Evolutionary conservation across 495 filamentous ascomycete species (phyloP).

Genomic region (Sporormia fimetaria): DNA sequence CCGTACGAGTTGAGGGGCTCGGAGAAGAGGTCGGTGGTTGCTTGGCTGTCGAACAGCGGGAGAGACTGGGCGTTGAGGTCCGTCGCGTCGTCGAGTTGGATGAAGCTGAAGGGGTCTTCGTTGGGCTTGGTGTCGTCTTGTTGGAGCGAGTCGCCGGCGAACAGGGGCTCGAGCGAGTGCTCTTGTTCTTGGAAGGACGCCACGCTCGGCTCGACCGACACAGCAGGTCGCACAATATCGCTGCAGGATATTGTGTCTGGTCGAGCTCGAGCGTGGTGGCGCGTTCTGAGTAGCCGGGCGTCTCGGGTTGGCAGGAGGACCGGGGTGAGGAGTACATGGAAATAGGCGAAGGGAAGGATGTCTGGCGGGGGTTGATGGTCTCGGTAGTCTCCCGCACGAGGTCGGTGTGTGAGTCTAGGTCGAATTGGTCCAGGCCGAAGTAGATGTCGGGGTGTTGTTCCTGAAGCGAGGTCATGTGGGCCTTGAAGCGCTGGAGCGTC

Average conservation of each 20-base stretch:
- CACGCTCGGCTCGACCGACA: slow-evolving; percentile 57
- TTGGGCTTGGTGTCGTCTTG: slow-evolving; percentile 2
- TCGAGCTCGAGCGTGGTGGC: slow-evolving; percentile 58
- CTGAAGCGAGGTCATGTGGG: slow-evolving; percentile 50
- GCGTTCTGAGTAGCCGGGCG: slow-evolving; percentile 17
- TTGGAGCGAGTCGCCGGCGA: slow-evolving; percentile 22
- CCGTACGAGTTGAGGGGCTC: slow-evolving; percentile 27
- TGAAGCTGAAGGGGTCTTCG: slow-evolving; percentile 6
- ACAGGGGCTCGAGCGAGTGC: slow-evolving; percentile 17
- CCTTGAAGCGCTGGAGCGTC: slow-evolving; percentile 55
- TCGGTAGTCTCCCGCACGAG: slow-evolving; percentile 7
- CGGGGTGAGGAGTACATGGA: slow-evolving; percentile 35
- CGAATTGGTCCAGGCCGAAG: slow-evolving; percentile 26
- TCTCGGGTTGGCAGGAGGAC: slow-evolving; percentile 27
- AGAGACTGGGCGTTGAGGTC: neutral
- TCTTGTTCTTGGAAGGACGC: slow-evolving; percentile 10
- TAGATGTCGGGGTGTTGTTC: slow-evolving; percentile 37
- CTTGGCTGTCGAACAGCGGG: neutral
- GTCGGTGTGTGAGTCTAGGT: neutral
- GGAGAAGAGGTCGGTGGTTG: slow-evolving; percentile 20
- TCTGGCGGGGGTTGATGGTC: slow-evolving; percentile 23
- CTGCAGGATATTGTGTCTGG: slow-evolving; percentile 99
- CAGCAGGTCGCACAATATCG: slow-evolving; percentile 99
- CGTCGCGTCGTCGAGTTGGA: neutral
- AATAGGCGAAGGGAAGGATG: slow-evolving; percentile 25